These are phyloP conservation scores for Prasinococcaceae sp. DNA, from an alignment of 139 green algal genomes.

Conservation along the genomic window DNA sequence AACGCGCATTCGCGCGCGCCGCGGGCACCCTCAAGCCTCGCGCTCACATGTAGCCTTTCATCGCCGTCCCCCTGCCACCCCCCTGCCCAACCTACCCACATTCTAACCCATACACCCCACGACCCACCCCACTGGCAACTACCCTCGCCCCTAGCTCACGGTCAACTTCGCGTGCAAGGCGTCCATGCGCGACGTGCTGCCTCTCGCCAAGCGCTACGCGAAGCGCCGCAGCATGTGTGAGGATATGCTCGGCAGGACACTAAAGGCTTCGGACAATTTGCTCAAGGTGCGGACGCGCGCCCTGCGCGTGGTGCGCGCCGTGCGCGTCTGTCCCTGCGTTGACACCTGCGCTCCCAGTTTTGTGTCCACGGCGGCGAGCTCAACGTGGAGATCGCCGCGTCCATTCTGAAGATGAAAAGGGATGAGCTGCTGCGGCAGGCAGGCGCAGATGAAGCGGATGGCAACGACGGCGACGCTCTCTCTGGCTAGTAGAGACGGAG, in stretches of 20 bases:
- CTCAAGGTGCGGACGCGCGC: too few relatives aligned
- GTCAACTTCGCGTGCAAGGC: slow-evolving; percentile 2
- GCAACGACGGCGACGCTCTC: neutral
- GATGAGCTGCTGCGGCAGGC: neutral
- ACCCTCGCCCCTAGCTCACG: slow-evolving; percentile 9
- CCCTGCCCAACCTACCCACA: too few relatives aligned
- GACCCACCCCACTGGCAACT: too few relatives aligned
- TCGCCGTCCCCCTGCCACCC: too few relatives aligned
- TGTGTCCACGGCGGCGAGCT: slow-evolving; percentile 3
- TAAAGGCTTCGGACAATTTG: neutral
- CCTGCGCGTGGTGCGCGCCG: too few relatives aligned
- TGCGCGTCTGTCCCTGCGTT: too few relatives aligned
- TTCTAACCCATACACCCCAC: too few relatives aligned
- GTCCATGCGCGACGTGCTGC: slow-evolving; percentile 3
- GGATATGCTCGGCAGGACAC: neutral
- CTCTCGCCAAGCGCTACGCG: neutral
- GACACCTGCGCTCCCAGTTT: too few relatives aligned
- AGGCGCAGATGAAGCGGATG: neutral
- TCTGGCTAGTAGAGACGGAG: neutral
- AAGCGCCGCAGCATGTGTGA: neutral
- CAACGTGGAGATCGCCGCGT: neutral
- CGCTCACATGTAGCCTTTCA: too few relatives aligned
- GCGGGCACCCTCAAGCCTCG: too few relatives aligned
- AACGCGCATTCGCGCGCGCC: too few relatives aligned
- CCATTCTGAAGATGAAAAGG: neutral